These are phyloP conservation scores for Ceratobasidium sp. DNA, from an alignment of 1,284 basidiomycete species.

Conservation along the genomic window DNA sequence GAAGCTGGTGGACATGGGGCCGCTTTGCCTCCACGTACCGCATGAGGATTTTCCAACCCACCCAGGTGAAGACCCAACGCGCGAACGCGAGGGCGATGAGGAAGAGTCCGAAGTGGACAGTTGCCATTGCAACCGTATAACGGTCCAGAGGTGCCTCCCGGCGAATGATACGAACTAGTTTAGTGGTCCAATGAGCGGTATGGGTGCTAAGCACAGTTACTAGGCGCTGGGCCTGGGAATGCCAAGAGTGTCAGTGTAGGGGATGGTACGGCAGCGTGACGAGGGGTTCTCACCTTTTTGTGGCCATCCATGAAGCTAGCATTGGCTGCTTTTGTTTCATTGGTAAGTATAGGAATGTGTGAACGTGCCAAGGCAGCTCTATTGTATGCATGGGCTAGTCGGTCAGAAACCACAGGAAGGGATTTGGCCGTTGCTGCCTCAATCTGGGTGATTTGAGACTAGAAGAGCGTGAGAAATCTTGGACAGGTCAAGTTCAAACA, in stretches of 20 bases:
- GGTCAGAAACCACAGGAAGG: conserved; percentile 21
- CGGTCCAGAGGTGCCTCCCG: conserved; percentile 33
- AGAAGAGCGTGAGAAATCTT: conserved; percentile 9
- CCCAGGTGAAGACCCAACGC: conserved; percentile 23
- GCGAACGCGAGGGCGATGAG: neutral
- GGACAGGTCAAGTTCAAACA: neutral
- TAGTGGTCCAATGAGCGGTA: conserved; percentile 36
- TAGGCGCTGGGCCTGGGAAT: conserved; percentile 35
- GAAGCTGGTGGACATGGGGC: conserved; percentile 32
- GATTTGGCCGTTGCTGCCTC: conserved; percentile 20
- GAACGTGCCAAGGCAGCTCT: conserved; percentile 10
- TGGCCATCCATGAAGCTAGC: conserved; percentile 21
- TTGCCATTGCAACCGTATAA: conserved; percentile 33
- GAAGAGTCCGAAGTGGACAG: conserved; percentile 28
- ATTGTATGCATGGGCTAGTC: conserved; percentile 22
- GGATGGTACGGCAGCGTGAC: neutral
- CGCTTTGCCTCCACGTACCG: conserved; percentile 29
- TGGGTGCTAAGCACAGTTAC: conserved; percentile 30
- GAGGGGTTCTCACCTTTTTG: conserved; percentile 20
- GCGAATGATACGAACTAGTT: conserved; percentile 33
- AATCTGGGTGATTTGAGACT: conserved; percentile 24
- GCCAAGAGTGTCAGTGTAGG: conserved; percentile 9
- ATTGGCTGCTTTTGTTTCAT: conserved; percentile 23
- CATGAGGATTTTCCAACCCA: conserved; percentile 35
- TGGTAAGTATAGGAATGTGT: conserved; percentile 22